Conservation (phyloP, 805 yeast species). For the Kodamaea kakaduensis region DNA sequence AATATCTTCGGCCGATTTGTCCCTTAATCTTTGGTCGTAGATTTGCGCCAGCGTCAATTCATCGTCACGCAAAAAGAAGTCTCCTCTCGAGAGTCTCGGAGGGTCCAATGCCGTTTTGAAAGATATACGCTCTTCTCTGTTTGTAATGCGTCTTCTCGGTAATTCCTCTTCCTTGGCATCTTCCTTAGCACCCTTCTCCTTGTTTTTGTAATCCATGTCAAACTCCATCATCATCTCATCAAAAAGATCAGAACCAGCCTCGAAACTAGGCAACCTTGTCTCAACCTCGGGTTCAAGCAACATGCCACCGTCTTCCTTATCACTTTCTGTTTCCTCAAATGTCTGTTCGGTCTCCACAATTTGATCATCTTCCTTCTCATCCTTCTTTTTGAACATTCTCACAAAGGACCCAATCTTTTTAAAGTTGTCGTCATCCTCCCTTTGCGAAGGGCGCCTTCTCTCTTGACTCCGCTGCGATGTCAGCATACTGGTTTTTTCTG, state of each 20-base stretch:
- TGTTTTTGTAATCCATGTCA: conserved; percentile 16
- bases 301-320: too few species aligned
- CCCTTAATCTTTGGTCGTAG: conserved; percentile 35
- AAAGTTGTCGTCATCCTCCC: background rate
- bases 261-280: conserved; percentile 22
- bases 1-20: conserved; percentile 14
- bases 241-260: conserved; percentile 25
- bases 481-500: too few species aligned
- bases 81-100: conserved; percentile 11
- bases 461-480: too few species aligned
- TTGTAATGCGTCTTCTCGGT: too few species aligned
- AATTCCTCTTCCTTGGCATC: too few species aligned
- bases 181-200: background rate
- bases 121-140: too few species aligned
- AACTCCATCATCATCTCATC: conserved; percentile 26
- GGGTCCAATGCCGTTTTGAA: conserved; percentile 1
- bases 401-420: background rate
- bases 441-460: too few species aligned
- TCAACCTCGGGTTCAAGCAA: conserved; percentile 7
- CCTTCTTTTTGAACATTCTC: background rate
- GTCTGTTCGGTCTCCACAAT: too few species aligned
- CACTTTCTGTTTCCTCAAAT: background rate
- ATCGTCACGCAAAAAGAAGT: conserved; percentile 37
- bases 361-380: background rate
- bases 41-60: conserved; percentile 41